Conservation (phyloP, 106 monocot genomes). For the Allium sativum region DNA sequence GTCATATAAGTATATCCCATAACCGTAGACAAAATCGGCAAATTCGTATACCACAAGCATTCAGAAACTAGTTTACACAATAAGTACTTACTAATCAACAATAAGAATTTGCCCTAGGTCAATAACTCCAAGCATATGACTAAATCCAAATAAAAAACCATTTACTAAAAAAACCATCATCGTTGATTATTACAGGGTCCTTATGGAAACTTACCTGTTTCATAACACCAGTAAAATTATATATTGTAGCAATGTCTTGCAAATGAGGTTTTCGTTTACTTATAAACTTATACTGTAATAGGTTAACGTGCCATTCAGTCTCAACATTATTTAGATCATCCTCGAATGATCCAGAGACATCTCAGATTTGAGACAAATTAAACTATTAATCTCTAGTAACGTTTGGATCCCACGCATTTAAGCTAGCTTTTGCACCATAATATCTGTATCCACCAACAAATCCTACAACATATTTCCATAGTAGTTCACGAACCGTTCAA, state of each 20-base stretch:
- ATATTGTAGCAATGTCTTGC: neutral
- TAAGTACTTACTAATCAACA: too few relatives aligned
- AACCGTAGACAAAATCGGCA: too few relatives aligned
- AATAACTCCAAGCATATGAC: too few relatives aligned
- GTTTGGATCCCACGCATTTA: slow-evolving; percentile 58
- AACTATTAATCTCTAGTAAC: slow-evolving; percentile 42
- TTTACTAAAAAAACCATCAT: too few relatives aligned
- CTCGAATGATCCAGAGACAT: slow-evolving; percentile 63
- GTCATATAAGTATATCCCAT: too few relatives aligned
- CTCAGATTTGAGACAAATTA: slow-evolving; percentile 71
- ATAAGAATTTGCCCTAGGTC: too few relatives aligned
- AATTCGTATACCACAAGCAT: too few relatives aligned
- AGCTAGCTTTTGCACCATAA: slow-evolving; percentile 66
- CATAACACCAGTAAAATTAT: neutral
- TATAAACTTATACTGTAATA: neutral
- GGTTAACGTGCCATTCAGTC: slow-evolving; percentile 65
- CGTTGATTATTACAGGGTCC: too few relatives aligned
- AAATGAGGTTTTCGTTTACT: too few relatives aligned
- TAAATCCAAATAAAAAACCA: too few relatives aligned
- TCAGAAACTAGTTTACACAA: too few relatives aligned
- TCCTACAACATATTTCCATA: slow-evolving; percentile 53
- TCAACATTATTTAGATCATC: slow-evolving; percentile 68
- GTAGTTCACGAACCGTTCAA: neutral
- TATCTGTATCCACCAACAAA: slow-evolving; percentile 44
- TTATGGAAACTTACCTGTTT: slow-evolving; percentile 62